A percentile compares a stretch with the other conserved stretches of the same genome.
Evolutionary conservation across 306 rosid genomes (phyloP).

Genomic region (Prunus fruticosa): DNA sequence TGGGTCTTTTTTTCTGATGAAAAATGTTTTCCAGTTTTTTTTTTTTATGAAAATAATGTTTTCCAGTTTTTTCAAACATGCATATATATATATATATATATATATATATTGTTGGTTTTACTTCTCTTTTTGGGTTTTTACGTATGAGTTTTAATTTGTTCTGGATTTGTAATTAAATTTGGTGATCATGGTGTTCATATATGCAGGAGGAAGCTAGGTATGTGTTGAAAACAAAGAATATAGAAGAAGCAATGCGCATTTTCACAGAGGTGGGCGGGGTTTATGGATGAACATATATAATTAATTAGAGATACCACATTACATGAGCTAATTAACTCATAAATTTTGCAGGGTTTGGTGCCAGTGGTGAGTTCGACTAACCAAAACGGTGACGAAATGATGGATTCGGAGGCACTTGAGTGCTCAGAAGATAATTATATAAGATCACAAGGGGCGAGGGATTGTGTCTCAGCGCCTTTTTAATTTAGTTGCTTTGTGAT

Average conservation of each 20-base stretch:
- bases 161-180: neutral
- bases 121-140: too few relatives aligned
- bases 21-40: neutral
- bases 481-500: neutral
- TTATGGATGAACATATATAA: neutral
- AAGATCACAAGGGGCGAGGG: constrained; percentile 17
- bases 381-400: constrained; percentile 11
- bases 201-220: constrained; percentile 52
- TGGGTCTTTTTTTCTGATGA: too few relatives aligned
- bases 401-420: neutral
- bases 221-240: constrained; percentile 43
- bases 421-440: neutral
- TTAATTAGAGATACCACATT: neutral
- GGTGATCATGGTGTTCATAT: too few relatives aligned
- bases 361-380: constrained; percentile 41
- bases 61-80: neutral
- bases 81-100: neutral
- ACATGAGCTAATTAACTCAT: neutral
- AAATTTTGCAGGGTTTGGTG: constrained; percentile 49
- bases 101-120: too few relatives aligned
- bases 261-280: constrained; percentile 51
- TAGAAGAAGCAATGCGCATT: constrained; percentile 58
- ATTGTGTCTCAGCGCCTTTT: constrained; percentile 59
- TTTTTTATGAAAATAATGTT: too few relatives aligned
- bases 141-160: neutral